phyloP scores from a whole-genome alignment of 2,329 filamentous ascomycete genomes.

The Laburnicola sp. region DNA sequence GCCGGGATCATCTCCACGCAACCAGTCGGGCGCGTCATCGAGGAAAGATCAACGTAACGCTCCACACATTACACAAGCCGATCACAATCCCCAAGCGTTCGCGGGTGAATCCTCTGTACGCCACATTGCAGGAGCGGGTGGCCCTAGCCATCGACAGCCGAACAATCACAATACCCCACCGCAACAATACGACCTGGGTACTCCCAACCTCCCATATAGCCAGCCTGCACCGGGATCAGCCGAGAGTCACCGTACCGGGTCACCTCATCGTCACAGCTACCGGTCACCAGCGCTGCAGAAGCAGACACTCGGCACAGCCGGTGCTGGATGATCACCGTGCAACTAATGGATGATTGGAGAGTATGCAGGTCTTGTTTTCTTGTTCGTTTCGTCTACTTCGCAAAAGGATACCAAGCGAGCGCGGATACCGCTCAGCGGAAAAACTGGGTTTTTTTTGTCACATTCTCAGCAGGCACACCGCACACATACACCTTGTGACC shows the following conservation, averaged over 20 bases:
- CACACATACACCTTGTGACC: slow-evolving; percentile 6
- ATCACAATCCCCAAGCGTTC: slow-evolving; percentile 84
- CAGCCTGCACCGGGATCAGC: slow-evolving; percentile 37
- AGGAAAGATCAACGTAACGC: slow-evolving; percentile 53
- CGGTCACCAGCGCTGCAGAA: slow-evolving; percentile 43
- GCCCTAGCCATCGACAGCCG: slow-evolving; percentile 17
- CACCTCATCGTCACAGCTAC: slow-evolving; percentile 45
- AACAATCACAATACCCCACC: slow-evolving; percentile 34
- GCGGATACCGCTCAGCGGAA: slow-evolving; percentile 12
- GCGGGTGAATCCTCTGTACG: slow-evolving; percentile 83
- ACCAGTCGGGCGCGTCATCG: slow-evolving; percentile 54
- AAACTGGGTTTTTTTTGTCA: slow-evolving; percentile 11
- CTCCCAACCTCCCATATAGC: slow-evolving; percentile 41
- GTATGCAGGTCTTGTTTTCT: slow-evolving; percentile 24
- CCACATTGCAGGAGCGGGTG: slow-evolving; percentile 58
- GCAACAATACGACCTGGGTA: slow-evolving; percentile 35
- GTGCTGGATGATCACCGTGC: slow-evolving; percentile 32
- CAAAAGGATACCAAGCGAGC: slow-evolving; percentile 22
- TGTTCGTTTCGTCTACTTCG: slow-evolving; percentile 16
- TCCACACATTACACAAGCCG: slow-evolving; percentile 69
- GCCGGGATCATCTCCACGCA: slow-evolving; percentile 48
- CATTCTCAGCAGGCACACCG: slow-evolving; percentile 4
- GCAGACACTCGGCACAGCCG: slow-evolving; percentile 43
- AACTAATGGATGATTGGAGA: slow-evolving; percentile 25
- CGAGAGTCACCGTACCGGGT: slow-evolving; percentile 42